phyloP scores from a whole-genome alignment of 768 basidiomycete genomes.

The Jaapia argillacea region DNA sequence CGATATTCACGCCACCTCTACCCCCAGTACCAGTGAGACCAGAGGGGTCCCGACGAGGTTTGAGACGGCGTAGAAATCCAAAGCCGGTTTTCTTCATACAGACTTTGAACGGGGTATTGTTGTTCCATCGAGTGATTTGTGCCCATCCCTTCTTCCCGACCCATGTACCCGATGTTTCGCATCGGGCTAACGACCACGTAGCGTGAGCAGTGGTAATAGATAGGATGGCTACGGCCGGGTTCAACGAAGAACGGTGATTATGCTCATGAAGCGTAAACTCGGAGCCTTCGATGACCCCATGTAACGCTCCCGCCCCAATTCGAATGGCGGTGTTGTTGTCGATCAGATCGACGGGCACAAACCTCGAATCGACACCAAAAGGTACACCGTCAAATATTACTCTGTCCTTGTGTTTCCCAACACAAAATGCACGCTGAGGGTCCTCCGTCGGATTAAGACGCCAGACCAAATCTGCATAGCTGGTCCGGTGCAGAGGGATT shows the following conservation, averaged over 20 bases:
- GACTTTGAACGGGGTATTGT: constrained; percentile 42
- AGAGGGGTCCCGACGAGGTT: too few relatives aligned
- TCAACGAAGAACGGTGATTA: constrained; percentile 48
- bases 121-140: constrained; percentile 42
- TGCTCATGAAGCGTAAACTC: constrained; percentile 54
- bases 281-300: constrained; percentile 55
- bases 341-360: constrained; percentile 31
- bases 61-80: constrained; percentile 12
- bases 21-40: too few relatives aligned
- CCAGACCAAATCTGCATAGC: constrained; percentile 37
- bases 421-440: constrained; percentile 38
- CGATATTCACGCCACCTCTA: too few relatives aligned
- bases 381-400: constrained; percentile 47
- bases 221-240: constrained; percentile 40
- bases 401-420: constrained; percentile 38
- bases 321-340: constrained; percentile 30
- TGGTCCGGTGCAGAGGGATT: constrained; percentile 42
- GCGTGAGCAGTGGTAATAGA: constrained; percentile 42
- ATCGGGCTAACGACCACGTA: constrained; percentile 46
- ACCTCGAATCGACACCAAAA: constrained; percentile 38
- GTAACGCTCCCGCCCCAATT: constrained; percentile 48
- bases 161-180: constrained; percentile 22
- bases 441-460: constrained; percentile 30
- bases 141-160: constrained; percentile 42
- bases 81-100: constrained; percentile 35